These are phyloP conservation scores for Fusarium sp. DNA, from an alignment of 2,329 filamentous ascomycete genomes.

Conservation along the genomic window DNA sequence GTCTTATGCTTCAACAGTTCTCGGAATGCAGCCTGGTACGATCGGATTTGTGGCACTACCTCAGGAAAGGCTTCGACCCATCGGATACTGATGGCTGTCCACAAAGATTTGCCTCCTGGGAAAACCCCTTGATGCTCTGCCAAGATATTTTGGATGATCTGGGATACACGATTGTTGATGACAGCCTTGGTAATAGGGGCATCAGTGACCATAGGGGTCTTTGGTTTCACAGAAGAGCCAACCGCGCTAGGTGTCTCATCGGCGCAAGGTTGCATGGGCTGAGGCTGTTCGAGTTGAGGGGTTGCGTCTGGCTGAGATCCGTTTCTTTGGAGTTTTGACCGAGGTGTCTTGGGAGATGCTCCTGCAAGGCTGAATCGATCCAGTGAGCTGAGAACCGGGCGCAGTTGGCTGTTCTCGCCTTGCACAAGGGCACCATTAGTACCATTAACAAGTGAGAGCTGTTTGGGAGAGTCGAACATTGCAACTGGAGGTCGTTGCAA, in stretches of 20 bases:
- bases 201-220: conserved; percentile 15
- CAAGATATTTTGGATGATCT: conserved; percentile 44
- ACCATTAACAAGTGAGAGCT: conserved; percentile 3
- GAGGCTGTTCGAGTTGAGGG: not conserved
- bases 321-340: conserved; percentile 13
- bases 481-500: conserved; percentile 36
- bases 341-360: conserved; percentile 18
- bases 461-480: conserved; percentile 28
- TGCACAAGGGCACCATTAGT: conserved; percentile 36
- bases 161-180: conserved; percentile 32
- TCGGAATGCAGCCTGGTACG: conserved; percentile 51
- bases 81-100: conserved; percentile 56
- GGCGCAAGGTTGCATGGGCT: not conserved
- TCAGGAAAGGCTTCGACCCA: conserved; percentile 56
- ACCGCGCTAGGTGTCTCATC: not conserved
- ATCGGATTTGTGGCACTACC: conserved; percentile 52
- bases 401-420: conserved; percentile 28
- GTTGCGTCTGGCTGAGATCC: not conserved
- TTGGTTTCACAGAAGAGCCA: not conserved
- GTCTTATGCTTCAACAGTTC: conserved; percentile 49
- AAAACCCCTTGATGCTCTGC: conserved; percentile 56
- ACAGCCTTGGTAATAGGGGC: conserved; percentile 24
- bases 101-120: conserved; percentile 60
- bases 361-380: conserved; percentile 14
- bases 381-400: conserved; percentile 32